These are phyloP conservation scores for Penicillium paneum DNA, from an alignment of 2,329 filamentous ascomycete genomes.

Conservation along the genomic window DNA sequence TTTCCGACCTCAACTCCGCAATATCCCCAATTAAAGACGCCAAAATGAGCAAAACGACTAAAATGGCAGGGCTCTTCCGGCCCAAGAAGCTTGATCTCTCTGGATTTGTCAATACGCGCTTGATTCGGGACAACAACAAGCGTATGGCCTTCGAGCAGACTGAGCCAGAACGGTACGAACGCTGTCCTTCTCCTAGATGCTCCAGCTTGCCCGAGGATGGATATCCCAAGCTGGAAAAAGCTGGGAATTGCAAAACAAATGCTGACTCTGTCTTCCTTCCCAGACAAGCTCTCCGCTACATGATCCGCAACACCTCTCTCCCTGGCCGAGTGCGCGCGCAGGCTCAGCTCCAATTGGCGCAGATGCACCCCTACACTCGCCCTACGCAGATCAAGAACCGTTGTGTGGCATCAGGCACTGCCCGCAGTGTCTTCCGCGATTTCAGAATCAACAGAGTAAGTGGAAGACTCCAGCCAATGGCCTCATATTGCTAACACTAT, in stretches of 20 bases:
- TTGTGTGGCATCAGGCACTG: conserved; percentile 88
- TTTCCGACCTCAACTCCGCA: conserved; percentile 11
- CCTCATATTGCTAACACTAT: conserved; percentile 16
- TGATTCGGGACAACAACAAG: conserved; percentile 94
- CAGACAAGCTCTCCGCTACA: conserved; percentile 89
- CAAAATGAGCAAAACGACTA: conserved; percentile 24
- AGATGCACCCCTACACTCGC: conserved; percentile 95
- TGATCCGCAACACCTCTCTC: conserved; percentile 88
- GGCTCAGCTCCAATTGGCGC: conserved; percentile 85
- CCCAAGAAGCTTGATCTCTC: conserved; percentile 86
- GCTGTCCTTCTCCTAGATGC: not conserved
- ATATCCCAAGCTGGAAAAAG: not conserved
- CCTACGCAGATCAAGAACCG: conserved; percentile 91
- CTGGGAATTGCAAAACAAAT: not conserved
- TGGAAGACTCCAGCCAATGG: conserved; percentile 16
- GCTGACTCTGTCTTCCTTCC: not conserved
- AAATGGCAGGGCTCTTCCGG: conserved; percentile 69
- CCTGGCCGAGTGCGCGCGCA: conserved; percentile 78
- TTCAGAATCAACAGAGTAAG: conserved; percentile 89
- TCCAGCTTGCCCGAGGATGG: not conserved
- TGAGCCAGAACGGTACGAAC: conserved; percentile 76
- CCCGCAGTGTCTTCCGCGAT: conserved; percentile 83
- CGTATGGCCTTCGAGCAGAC: conserved; percentile 83
- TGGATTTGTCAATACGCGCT: conserved; percentile 79
- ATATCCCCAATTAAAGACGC: conserved; percentile 9